Evolutionary conservation across 1,284 basidiomycete species (phyloP).

Genomic region (Malassezia dermatis): DNA sequence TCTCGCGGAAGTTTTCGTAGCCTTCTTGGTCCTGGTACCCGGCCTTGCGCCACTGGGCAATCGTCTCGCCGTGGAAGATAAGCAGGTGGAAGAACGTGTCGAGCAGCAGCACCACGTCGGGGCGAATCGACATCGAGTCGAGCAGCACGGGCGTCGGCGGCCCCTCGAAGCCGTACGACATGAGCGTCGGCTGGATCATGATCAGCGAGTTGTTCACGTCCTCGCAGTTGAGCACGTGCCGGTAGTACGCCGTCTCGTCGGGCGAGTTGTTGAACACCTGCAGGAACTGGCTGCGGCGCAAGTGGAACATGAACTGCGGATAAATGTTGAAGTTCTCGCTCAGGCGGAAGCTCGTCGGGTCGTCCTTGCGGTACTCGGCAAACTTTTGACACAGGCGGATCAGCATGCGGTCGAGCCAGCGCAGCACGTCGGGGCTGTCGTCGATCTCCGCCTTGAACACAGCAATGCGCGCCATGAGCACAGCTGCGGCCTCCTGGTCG

Average conservation of each 20-base stretch:
- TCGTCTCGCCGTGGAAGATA: slow-evolving; percentile 96
- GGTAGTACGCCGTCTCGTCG: slow-evolving; percentile 98
- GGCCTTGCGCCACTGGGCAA: slow-evolving; percentile 97
- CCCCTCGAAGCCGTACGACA: slow-evolving; percentile 93
- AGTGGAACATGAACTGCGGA: slow-evolving; percentile 99
- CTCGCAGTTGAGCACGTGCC: slow-evolving; percentile 90
- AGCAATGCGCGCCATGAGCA: slow-evolving; percentile 95
- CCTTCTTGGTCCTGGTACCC: slow-evolving; percentile 98
- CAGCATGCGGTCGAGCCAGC: slow-evolving; percentile 97
- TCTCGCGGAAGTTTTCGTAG: slow-evolving; percentile 94
- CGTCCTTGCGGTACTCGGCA: slow-evolving; percentile 96
- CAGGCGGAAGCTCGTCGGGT: slow-evolving; percentile 83
- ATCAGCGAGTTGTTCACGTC: slow-evolving; percentile 99
- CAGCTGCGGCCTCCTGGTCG: slow-evolving; percentile 95
- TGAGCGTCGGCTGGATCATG: slow-evolving; percentile 99
- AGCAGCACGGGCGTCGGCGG: slow-evolving; percentile 83
- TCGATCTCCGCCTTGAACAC: slow-evolving; percentile 99
- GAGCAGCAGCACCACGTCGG: slow-evolving; percentile 90
- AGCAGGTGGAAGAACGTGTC: slow-evolving; percentile 99
- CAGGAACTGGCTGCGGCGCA: slow-evolving; percentile 91
- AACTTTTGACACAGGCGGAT: slow-evolving; percentile 99
- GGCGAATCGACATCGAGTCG: slow-evolving; percentile 94
- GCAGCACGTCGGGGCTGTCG: slow-evolving; percentile 87
- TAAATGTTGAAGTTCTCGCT: slow-evolving; percentile 97
- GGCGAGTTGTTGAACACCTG: slow-evolving; percentile 99